These are phyloP conservation scores for Diplodia seriata DNA, from an alignment of 2,329 filamentous ascomycete species.

Conservation along the genomic window DNA sequence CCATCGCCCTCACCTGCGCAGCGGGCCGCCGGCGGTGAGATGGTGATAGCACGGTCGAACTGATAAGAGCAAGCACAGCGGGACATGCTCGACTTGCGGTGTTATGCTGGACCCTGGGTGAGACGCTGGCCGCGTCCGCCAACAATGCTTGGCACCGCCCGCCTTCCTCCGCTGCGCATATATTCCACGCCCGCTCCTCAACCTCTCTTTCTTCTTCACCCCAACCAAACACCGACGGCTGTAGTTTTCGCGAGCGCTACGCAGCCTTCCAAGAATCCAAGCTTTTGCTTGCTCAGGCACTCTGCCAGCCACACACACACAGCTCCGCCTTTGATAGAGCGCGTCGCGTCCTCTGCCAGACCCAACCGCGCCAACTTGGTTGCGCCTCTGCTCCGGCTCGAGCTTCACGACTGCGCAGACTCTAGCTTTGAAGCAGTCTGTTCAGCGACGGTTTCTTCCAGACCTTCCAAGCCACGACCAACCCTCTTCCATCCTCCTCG, in stretches of 20 bases:
- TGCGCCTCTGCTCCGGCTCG: not conserved
- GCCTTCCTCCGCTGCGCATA: not conserved
- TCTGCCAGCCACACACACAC: not conserved
- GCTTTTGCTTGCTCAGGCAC: not conserved
- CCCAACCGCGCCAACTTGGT: not conserved
- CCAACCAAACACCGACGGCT: too few species aligned
- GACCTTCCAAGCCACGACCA: not conserved
- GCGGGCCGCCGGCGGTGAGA: too few species aligned
- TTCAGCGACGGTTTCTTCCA: not conserved
- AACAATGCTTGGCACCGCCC: constrained; percentile 3
- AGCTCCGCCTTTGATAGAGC: not conserved
- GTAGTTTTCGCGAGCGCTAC: not conserved
- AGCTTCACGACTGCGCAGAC: not conserved
- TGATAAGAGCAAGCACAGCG: too few species aligned
- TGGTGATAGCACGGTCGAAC: not conserved
- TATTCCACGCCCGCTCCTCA: not conserved
- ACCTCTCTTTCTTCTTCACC: not conserved
- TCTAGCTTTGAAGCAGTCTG: not conserved
- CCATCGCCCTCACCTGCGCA: too few species aligned
- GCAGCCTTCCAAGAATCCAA: not conserved
- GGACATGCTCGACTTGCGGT: not conserved
- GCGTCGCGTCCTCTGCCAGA: not conserved
- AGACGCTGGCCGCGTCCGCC: not conserved
- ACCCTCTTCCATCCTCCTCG: not conserved
- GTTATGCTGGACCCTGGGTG: not conserved